Percentiles rank a stretch among this genome's conserved stretches.
These are phyloP conservation scores for Rhododendron mucronatum DNA, from an alignment of 148 eudicot species.

Conservation along the genomic window DNA sequence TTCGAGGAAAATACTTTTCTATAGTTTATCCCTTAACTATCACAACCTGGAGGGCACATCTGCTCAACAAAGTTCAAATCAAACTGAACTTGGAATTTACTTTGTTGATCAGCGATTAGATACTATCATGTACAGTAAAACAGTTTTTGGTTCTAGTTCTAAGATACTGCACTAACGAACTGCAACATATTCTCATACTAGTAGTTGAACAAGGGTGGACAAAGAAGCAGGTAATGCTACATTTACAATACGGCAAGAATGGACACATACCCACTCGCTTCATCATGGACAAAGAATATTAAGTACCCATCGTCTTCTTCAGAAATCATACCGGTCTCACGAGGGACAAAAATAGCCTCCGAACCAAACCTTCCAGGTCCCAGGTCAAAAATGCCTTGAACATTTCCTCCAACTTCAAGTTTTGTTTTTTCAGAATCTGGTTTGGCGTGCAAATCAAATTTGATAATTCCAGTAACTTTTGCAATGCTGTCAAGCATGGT, in stretches of 20 bases:
- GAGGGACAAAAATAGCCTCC: constrained; percentile 87
- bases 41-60: not conserved
- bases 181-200: not conserved
- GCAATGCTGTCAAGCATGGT: constrained; percentile 68
- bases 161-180: not conserved
- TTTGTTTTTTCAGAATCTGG: constrained; percentile 61
- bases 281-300: constrained; percentile 87
- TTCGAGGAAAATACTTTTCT: not conserved
- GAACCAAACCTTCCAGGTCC: constrained; percentile 91
- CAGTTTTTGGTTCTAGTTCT: not conserved
- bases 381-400: constrained; percentile 73
- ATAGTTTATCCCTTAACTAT: not conserved
- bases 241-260: not conserved
- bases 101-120: not conserved
- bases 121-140: not conserved
- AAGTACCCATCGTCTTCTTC: constrained; percentile 98
- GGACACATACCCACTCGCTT: constrained; percentile 59
- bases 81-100: not conserved
- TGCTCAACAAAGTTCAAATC: not conserved
- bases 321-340: constrained; percentile 46
- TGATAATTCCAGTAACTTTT: constrained; percentile 72
- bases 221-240: not conserved
- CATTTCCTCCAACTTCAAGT: constrained; percentile 83
- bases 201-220: not conserved
- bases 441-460: constrained; percentile 88